Conservation (phyloP, 371 early-diverging fungal genomes). For the Rhizomucor pusillus region DNA sequence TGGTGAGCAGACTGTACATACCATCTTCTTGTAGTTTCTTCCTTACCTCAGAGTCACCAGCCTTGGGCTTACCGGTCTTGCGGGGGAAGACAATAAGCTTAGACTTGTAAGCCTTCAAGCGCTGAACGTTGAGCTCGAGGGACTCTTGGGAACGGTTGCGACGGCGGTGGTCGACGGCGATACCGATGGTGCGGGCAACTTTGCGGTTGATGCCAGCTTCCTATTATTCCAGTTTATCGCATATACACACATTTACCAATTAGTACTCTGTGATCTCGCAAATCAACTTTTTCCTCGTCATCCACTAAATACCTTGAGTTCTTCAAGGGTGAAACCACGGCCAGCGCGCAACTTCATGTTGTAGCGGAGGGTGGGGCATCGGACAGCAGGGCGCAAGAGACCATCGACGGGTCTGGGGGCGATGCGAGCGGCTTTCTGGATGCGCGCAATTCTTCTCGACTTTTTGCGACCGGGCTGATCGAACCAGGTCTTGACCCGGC, state of each 20-base stretch:
- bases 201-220: slow-evolving; percentile 94
- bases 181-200: slow-evolving; percentile 96
- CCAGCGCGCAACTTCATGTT: slow-evolving; percentile 99
- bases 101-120: slow-evolving; percentile 96
- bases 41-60: slow-evolving; percentile 51
- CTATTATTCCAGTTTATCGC: slow-evolving; percentile 34
- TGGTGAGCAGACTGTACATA: neutral
- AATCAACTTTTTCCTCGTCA: neutral
- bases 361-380: slow-evolving; percentile 98
- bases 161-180: slow-evolving; percentile 98
- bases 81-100: slow-evolving; percentile 75
- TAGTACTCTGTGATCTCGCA: no score
- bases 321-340: slow-evolving; percentile 98
- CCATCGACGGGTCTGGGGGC: slow-evolving; percentile 98
- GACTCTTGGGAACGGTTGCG: slow-evolving; percentile 97
- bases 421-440: slow-evolving; percentile 93
- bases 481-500: slow-evolving; percentile 99
- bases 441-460: slow-evolving; percentile 84
- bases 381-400: slow-evolving; percentile 97
- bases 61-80: slow-evolving; percentile 86
- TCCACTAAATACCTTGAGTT: slow-evolving; percentile 80
- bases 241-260: neutral
- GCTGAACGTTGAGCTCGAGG: slow-evolving; percentile 92
- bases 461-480: slow-evolving; percentile 97
- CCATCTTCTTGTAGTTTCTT: no score